Percentiles rank a stretch among this genome's conserved stretches.
These are phyloP conservation scores for Sedum album DNA, from an alignment of 164 flowering plant species.

Conservation along the genomic window DNA sequence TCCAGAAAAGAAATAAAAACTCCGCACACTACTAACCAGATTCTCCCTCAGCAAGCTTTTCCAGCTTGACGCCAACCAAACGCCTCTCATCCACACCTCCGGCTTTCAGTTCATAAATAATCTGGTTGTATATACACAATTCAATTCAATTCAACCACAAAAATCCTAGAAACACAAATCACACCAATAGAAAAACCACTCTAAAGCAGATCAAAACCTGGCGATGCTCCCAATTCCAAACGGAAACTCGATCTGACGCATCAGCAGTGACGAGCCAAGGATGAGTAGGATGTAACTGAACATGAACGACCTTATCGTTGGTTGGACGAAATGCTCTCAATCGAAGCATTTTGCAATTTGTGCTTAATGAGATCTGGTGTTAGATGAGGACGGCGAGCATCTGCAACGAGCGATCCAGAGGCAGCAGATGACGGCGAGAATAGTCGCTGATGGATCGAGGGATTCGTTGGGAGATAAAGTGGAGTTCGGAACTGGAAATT, in stretches of 20 bases:
- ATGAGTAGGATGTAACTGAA: conserved; percentile 92
- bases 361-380: background rate
- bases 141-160: too few relatives aligned
- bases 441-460: background rate
- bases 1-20: background rate
- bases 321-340: conserved; percentile 77
- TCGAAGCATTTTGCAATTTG: conserved; percentile 47
- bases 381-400: background rate
- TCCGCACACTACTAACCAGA: conserved; percentile 33
- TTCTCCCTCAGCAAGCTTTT: conserved; percentile 99
- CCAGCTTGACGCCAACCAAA: conserved; percentile 89
- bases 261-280: conserved; percentile 99
- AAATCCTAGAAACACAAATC: background rate
- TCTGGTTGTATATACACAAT: conserved; percentile 23
- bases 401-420: background rate
- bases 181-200: background rate
- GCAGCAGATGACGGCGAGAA: too few relatives aligned
- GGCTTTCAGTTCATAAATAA: conserved; percentile 89
- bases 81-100: conserved; percentile 97
- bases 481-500: background rate
- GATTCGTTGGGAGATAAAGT: background rate
- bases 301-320: conserved; percentile 77
- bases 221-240: conserved; percentile 99
- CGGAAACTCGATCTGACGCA: conserved; percentile 89
- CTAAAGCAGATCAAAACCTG: conserved; percentile 37